Evolutionary conservation across 192 early-diverging fungal species (phyloP).

Genomic region (Coemansia biformis): DNA sequence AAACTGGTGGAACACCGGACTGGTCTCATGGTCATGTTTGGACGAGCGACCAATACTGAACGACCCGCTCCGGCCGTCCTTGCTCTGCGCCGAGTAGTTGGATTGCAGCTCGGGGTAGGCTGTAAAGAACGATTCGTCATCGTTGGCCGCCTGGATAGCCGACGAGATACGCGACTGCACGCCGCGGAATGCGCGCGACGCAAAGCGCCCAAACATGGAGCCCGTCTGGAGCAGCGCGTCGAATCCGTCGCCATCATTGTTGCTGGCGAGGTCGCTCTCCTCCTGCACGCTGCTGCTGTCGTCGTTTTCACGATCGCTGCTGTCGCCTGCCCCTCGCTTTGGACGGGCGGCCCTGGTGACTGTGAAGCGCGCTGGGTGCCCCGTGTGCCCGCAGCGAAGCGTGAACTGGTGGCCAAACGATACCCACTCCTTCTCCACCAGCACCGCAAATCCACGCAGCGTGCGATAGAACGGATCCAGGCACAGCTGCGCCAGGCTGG

Average conservation of each 20-base stretch:
- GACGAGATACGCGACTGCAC: constrained; percentile 46
- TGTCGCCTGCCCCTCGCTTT: not conserved
- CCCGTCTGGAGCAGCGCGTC: constrained; percentile 26
- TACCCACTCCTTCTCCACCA: constrained; percentile 98
- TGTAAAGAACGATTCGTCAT: constrained; percentile 31
- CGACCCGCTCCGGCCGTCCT: constrained; percentile 3
- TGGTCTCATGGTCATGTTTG: constrained; percentile 70
- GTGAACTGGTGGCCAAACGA: constrained; percentile 96
- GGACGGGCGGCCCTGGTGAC: constrained; percentile 24
- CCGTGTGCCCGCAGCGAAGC: constrained; percentile 86
- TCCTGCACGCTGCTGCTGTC: not conserved
- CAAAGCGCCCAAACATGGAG: constrained; percentile 45
- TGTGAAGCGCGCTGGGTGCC: constrained; percentile 66
- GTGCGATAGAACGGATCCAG: constrained; percentile 96
- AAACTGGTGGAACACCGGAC: constrained; percentile 96
- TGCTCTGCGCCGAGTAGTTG: constrained; percentile 14
- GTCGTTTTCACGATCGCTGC: constrained; percentile 1
- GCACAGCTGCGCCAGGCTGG: constrained; percentile 81
- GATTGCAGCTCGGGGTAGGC: constrained; percentile 39
- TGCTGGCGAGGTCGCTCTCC: not conserved
- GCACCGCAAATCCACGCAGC: constrained; percentile 78
- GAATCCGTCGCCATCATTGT: constrained; percentile 1
- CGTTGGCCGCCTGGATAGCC: constrained; percentile 41
- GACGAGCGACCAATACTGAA: constrained; percentile 31
- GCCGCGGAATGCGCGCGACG: constrained; percentile 27